phyloP scores from a whole-genome alignment of 2,329 filamentous ascomycete genomes.

The Fusarium vanettenii region DNA sequence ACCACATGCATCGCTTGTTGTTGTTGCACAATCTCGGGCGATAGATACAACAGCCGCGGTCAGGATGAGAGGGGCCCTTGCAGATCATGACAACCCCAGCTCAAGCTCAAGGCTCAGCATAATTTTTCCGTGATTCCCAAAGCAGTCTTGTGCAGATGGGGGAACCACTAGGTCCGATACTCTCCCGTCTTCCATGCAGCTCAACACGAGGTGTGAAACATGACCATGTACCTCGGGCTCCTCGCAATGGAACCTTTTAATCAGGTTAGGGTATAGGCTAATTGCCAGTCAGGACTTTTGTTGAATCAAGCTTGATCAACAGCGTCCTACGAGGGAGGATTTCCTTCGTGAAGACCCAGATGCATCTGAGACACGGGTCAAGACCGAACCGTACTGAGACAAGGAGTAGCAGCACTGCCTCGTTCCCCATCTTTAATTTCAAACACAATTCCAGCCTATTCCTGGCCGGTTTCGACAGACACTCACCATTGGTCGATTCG shows the following conservation, averaged over 20 bases:
- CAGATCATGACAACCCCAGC: neutral
- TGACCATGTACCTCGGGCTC: neutral
- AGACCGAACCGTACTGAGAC: neutral
- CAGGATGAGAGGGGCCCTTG: neutral
- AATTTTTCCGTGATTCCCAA: constrained; percentile 1
- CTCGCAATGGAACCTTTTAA: neutral
- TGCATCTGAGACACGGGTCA: neutral
- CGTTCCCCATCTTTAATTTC: neutral
- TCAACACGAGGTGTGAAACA: neutral
- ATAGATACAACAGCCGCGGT: neutral
- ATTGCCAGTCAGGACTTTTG: neutral
- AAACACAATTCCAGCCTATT: neutral
- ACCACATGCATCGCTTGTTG: neutral
- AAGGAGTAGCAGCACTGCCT: neutral
- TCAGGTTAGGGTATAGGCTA: neutral
- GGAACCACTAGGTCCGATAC: neutral
- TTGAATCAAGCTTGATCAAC: neutral
- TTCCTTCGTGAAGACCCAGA: neutral
- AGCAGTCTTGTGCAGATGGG: neutral
- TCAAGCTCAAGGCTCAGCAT: neutral
- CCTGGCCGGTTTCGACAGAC: neutral
- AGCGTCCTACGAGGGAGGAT: neutral
- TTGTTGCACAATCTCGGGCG: neutral
- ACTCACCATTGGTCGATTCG: neutral
- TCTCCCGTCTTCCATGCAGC: neutral